Conservation (phyloP, 331 rosid genomes). For the Malus hybrid region DNA sequence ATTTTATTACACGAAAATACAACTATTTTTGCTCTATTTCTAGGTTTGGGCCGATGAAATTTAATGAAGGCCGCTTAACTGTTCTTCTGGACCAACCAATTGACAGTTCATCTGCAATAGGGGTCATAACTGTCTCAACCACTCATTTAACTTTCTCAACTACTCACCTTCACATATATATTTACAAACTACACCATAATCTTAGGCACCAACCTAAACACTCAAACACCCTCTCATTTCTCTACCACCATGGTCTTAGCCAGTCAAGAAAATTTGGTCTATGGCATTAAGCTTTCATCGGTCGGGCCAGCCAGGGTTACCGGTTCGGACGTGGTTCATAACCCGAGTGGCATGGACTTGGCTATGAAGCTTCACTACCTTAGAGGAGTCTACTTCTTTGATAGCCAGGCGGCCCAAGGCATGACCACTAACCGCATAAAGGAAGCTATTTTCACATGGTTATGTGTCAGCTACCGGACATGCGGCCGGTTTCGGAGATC, state of each 20-base stretch:
- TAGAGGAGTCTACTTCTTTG: conserved; percentile 46
- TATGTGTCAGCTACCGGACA: conserved; percentile 23
- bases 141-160: no score
- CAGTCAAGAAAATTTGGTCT: conserved; percentile 26
- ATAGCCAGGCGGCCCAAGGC: conserved; percentile 16
- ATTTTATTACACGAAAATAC: no score
- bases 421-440: conserved; percentile 30
- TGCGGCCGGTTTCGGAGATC: conserved; percentile 62
- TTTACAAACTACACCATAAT: no score
- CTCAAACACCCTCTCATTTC: no score
- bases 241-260: conserved; percentile 26
- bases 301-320: conserved; percentile 46
- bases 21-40: no score
- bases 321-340: conserved; percentile 31
- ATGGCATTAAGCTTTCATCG: conserved; percentile 43
- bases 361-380: conserved; percentile 92
- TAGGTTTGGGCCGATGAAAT: no score
- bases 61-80: no score
- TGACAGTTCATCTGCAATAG: no score
- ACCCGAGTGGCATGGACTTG: conserved; percentile 42
- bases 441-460: conserved; percentile 27
- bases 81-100: no score
- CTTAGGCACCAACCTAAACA: no score
- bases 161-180: no score
- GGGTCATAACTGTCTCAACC: no score